Base-by-base conservation (phyloP, 148 eudicot species). In the Talinum fruticosum region DNA sequence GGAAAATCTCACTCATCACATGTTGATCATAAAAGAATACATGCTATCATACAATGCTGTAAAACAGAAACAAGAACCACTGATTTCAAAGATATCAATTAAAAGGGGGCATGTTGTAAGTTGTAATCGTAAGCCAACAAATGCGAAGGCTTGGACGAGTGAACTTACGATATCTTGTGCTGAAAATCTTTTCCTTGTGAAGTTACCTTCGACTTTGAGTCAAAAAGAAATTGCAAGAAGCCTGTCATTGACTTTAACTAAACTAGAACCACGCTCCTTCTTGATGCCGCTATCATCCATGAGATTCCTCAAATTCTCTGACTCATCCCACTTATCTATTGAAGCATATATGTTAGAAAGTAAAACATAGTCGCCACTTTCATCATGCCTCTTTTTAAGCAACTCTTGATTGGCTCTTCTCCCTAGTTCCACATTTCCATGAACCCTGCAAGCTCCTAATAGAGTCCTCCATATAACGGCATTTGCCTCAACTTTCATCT, bases 291-390 rank as follows among this genome's bases (percentile, higher is more conserved):
- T 84, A 76, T 84, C 86, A 82, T 85, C 92, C 92, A 89, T 87
- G 73, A 74, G 62, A 72, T 78, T 78, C 78, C 92, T 83, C 76
- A 84, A 84, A 68, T 53, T 82, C 66, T 89, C 85, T 28, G 72
- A 90, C 24, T 84, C 88, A 80, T 79, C 72, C 92, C 92, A 89
- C 74, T 82, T 83, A n/a, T 85, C 92, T 69, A 75, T 75, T 28
- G 89, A 87, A 66, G 93, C 93, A 78, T 86, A 87, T 79, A 89
- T 83, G 72, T 89, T 89, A 3, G 93, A 89, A 15, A 89, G 79
- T 34, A 87, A 75, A 53, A 87, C 89, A 80, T 89, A 89, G 66
- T 89, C 93, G 19, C 90, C 89, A 47, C 93, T 86, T 21, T 84
- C 84, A 49, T 86, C 84, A 33, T 64, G 47, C 81, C 89, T 82